These are phyloP conservation scores for Forsythia viridissima DNA, from an alignment of 257 asterid genomes.

Conservation along the genomic window DNA sequence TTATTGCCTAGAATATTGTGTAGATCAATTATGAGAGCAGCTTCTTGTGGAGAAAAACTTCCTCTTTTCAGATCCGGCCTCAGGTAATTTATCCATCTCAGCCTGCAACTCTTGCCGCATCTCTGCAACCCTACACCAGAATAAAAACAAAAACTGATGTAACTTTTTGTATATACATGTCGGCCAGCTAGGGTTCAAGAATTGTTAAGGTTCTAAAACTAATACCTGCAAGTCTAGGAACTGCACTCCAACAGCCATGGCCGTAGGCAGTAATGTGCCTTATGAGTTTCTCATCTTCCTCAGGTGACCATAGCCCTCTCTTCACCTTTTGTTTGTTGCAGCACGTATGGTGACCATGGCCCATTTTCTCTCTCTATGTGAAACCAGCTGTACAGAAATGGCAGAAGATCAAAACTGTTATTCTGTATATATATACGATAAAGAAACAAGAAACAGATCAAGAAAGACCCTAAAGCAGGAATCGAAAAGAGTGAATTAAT, in stretches of 20 bases:
- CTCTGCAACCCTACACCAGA: conserved; percentile 43
- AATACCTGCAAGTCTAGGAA: conserved; percentile 47
- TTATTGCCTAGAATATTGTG: conserved; percentile 51
- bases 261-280: conserved; percentile 41
- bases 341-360: conserved; percentile 47
- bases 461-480: too few relatives aligned
- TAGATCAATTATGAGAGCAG: conserved; percentile 46
- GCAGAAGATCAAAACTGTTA: neutral
- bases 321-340: conserved; percentile 56
- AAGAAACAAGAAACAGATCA: neutral
- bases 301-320: conserved; percentile 56
- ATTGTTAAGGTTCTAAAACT: neutral
- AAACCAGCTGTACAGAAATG: neutral
- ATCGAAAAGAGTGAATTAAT: neutral
- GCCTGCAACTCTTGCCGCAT: conserved; percentile 56
- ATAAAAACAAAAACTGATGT: neutral
- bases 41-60: conserved; percentile 46
- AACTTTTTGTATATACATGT: neutral
- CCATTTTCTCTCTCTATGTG: neutral
- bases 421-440: neutral
- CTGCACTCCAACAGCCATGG: conserved; percentile 53
- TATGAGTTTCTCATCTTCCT: conserved; percentile 52
- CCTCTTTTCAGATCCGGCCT: conserved; percentile 57
- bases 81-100: conserved; percentile 58
- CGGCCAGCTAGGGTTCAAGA: neutral